Evolutionary conservation across 345 rosid species (phyloP), one percentile per base, ranked within the genome.

Genomic region (Eucalyptus shirleyi): DNA sequence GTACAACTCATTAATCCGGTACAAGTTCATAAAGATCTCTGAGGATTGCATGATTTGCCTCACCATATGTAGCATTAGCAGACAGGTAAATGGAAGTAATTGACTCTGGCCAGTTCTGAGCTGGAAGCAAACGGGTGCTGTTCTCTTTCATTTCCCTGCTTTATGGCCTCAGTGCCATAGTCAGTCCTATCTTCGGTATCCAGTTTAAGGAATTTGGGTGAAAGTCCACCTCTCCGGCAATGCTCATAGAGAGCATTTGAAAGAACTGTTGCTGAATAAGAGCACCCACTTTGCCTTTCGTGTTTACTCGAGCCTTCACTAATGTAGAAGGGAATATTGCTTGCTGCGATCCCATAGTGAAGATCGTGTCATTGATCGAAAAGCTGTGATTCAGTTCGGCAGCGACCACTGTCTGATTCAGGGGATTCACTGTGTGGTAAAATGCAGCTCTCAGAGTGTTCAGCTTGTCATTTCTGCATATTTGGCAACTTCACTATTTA

Each of bases 391-490:
- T 93, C 88, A 93, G 24, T 89, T 94, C 95, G 14, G 94, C 96
- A 80, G 97, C 97, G 30, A 94, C 21, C 80, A 93, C 94, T 15
- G 94, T 93, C 47, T 89, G 91, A 32, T 91, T 90, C n/a, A 89
- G 77, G 12, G 93, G 92, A 88, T 90, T 90, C 88, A 94, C 56
- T 17, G 88, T 88, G n/a, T 86, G 91, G 93, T 93, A 90, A 77
- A 90, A 86, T 26, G 93, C 88, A 89, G 94, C 94, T 69, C 87
- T 91, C 85, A 93, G 19, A 6, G 55, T 91, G 81, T 93, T 90
- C 21, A 91, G 89, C 86, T 88, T 91, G 67, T 95, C 94, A 37
- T 91, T 93, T 92, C 97, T 95, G 95, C 94, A 91, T 49, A n/a
- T 62, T 72, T 51, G 62, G 47, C 51, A 30, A 88, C 51, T 56